These are phyloP conservation scores for Aegle marmelos DNA, from an alignment of 345 rosid genomes.

Conservation along the genomic window DNA sequence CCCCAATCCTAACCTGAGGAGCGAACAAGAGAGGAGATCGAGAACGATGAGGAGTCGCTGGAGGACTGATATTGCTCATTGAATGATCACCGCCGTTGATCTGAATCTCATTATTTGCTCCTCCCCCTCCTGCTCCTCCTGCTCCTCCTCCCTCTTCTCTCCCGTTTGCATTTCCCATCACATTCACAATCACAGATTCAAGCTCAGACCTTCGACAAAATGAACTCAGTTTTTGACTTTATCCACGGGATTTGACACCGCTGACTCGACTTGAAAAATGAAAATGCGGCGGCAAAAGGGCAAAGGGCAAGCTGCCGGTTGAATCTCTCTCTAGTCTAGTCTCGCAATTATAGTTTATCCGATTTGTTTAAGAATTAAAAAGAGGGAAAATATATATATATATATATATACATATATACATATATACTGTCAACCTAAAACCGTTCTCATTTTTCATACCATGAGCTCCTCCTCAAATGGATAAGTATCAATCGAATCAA, in stretches of 20 bases:
- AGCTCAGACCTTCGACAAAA: not conserved
- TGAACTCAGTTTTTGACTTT: not conserved
- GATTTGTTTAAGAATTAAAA: not conserved
- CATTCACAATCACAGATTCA: not conserved
- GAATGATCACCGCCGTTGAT: constrained; percentile 53
- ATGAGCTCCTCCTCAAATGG: not conserved
- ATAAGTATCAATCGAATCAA: too few relatives aligned
- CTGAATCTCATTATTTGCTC: constrained; percentile 17
- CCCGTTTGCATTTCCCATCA: constrained; percentile 86
- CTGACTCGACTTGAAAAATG: not conserved
- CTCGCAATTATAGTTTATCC: not conserved
- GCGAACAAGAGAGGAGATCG: constrained; percentile 61
- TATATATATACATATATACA: not conserved
- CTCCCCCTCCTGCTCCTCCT: constrained; percentile 29
- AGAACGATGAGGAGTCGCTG: constrained; percentile 52
- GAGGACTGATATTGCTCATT: constrained; percentile 46
- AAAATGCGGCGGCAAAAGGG: too few relatives aligned
- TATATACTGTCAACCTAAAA: not conserved
- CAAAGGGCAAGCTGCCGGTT: not conserved
- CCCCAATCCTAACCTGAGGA: constrained; percentile 54
- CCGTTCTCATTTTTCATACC: not conserved
- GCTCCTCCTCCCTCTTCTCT: constrained; percentile 43
- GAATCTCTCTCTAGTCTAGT: not conserved
- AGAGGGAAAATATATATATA: not conserved
- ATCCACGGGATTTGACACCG: not conserved